Evolutionary conservation across 768 basidiomycete genomes (phyloP).

Genomic region (Hortiboletus flavorubellus): DNA sequence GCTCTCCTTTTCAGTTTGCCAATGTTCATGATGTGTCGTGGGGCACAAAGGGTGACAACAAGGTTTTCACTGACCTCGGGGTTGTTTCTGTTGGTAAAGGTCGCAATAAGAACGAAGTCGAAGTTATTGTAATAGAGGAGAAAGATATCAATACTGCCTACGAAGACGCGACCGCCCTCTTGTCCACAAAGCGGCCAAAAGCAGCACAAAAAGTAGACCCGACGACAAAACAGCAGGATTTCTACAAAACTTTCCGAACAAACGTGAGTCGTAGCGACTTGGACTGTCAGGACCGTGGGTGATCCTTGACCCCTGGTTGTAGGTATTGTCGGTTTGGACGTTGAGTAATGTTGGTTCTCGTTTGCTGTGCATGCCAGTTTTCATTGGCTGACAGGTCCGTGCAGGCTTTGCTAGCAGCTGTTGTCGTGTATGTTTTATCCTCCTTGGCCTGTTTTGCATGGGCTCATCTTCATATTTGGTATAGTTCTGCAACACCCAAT

Average conservation of each 20-base stretch:
- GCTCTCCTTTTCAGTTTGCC: slow-evolving; percentile 52
- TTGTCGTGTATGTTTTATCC: slow-evolving; percentile 56
- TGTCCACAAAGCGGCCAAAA: slow-evolving; percentile 76
- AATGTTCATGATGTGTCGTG: slow-evolving; percentile 92
- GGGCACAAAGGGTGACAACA: slow-evolving; percentile 96
- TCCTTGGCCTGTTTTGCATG: neutral
- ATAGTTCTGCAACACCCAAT: slow-evolving; percentile 42
- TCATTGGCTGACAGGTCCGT: slow-evolving; percentile 10
- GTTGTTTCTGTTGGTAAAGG: slow-evolving; percentile 61
- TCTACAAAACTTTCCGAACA: slow-evolving; percentile 85
- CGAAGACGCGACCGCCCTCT: slow-evolving; percentile 83
- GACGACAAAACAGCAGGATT: slow-evolving; percentile 74
- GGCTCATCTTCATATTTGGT: neutral
- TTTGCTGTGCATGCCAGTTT: neutral
- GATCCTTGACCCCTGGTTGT: slow-evolving; percentile 15
- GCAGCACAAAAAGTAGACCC: slow-evolving; percentile 59
- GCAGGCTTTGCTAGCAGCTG: slow-evolving; percentile 69
- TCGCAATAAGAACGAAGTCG: slow-evolving; percentile 73
- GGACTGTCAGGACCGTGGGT: slow-evolving; percentile 3
- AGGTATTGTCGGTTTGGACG: slow-evolving; percentile 85
- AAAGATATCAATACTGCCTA: slow-evolving; percentile 89
- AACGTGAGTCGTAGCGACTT: slow-evolving; percentile 46
- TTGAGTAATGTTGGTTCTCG: slow-evolving; percentile 67
- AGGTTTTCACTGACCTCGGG: slow-evolving; percentile 79
- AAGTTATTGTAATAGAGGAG: slow-evolving; percentile 78